Evolutionary conservation across 345 rosid genomes (phyloP).

Genomic region (Erucastrum elatum): DNA sequence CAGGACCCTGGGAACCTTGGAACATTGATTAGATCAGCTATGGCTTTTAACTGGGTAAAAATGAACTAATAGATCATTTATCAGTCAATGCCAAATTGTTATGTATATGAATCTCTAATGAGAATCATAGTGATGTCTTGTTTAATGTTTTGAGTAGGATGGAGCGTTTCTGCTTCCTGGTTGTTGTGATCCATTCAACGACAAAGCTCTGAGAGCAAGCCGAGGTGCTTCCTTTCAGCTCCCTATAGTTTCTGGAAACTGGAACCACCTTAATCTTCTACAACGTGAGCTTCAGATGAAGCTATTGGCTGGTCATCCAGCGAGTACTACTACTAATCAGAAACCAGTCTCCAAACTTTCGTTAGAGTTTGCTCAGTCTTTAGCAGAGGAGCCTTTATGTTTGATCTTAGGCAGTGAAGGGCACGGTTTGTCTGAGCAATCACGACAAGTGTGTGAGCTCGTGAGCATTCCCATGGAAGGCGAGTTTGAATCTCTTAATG

Average conservation of each 20-base stretch:
- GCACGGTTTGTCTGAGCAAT: constrained; percentile 65
- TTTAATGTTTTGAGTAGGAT: constrained; percentile 45
- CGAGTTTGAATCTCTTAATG: constrained; percentile 85
- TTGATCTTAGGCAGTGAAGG: constrained; percentile 94
- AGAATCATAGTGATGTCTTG: neutral
- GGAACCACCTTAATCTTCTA: constrained; percentile 67
- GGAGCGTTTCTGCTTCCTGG: constrained; percentile 97
- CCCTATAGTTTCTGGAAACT: constrained; percentile 72
- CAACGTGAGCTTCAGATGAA: constrained; percentile 59
- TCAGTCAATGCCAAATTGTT: neutral
- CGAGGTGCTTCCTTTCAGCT: constrained; percentile 89
- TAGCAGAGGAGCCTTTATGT: constrained; percentile 55
- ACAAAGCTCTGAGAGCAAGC: constrained; percentile 88
- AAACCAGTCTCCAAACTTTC: constrained; percentile 52
- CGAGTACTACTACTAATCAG: constrained; percentile 31
- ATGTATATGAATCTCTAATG: neutral
- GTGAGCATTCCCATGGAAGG: constrained; percentile 87
- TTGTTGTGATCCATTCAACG: constrained; percentile 92
- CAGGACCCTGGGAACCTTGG: constrained; percentile 99
- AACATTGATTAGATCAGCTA: constrained; percentile 80
- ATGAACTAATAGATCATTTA: no score
- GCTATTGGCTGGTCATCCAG: constrained; percentile 84
- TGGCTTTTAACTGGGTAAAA: constrained; percentile 95
- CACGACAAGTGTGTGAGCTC: constrained; percentile 63
- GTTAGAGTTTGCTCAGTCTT: constrained; percentile 46